Percentiles rank a stretch among this genome's conserved stretches.
These are phyloP conservation scores for Eustoma russellianum DNA, from an alignment of 257 asterid genomes.

Conservation along the genomic window DNA sequence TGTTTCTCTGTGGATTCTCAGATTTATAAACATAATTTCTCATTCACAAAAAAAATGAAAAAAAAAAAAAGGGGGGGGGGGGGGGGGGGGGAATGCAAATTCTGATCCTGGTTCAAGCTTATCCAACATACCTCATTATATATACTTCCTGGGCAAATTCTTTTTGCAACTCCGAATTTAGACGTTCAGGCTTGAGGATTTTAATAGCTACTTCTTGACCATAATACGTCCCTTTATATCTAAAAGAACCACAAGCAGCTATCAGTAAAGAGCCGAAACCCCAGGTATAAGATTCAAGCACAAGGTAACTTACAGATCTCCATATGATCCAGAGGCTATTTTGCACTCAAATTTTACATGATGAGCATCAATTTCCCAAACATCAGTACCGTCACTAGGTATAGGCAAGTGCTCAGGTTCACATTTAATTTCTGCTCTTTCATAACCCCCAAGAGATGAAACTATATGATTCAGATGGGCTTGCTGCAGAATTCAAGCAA, in stretches of 20 bases:
- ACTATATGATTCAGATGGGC: slow-evolving; percentile 26
- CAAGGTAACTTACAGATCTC: slow-evolving; percentile 35
- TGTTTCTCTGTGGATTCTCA: too few species aligned
- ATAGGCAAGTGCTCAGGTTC: slow-evolving; percentile 36
- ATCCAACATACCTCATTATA: slow-evolving; percentile 74
- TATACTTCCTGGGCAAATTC: slow-evolving; percentile 97
- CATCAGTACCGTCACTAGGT: slow-evolving; percentile 43
- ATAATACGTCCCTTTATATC: slow-evolving; percentile 79
- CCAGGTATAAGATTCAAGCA: slow-evolving; percentile 3
- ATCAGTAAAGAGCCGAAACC: slow-evolving; percentile 15
- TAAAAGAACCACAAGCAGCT: slow-evolving; percentile 18
- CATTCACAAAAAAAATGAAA: too few species aligned
- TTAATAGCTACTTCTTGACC: slow-evolving; percentile 95
- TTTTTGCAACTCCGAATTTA: slow-evolving; percentile 71
- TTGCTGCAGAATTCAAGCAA: slow-evolving; percentile 20
- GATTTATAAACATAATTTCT: too few species aligned
- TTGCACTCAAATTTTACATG: slow-evolving; percentile 27
- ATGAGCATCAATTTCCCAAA: slow-evolving; percentile 44
- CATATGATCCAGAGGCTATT: slow-evolving; percentile 45
- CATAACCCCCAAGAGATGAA: slow-evolving; percentile 18
- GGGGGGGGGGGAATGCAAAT: too few species aligned
- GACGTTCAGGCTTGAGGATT: slow-evolving; percentile 85
- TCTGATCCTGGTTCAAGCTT: neutral
- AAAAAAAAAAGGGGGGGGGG: too few species aligned
- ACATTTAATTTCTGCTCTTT: slow-evolving; percentile 17